phyloP scores from a whole-genome alignment of 164 flowering plant genomes.

The Magnolia kwangsiensis region DNA sequence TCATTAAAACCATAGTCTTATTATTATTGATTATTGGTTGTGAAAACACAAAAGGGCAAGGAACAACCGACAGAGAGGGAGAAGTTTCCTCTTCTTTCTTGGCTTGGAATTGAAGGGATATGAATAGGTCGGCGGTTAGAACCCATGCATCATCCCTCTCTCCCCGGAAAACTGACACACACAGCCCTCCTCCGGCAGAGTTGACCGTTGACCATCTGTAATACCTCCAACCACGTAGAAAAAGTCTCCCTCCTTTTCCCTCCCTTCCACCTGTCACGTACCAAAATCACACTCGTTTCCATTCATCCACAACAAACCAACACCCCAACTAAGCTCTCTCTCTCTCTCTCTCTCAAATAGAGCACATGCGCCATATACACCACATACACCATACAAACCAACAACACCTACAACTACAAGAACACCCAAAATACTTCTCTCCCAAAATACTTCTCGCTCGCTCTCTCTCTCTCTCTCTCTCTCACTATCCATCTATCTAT shows the following conservation, averaged over 20 bases:
- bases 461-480: slow-evolving; percentile 1
- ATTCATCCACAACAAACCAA: slow-evolving; percentile 30
- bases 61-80: slow-evolving; percentile 45
- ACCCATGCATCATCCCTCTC: slow-evolving; percentile 24
- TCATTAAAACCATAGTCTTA: background rate
- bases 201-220: slow-evolving; percentile 34
- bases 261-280: slow-evolving; percentile 55
- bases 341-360: background rate
- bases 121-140: slow-evolving; percentile 48
- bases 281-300: slow-evolving; percentile 20
- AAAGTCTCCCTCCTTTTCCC: slow-evolving; percentile 39
- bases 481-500: background rate
- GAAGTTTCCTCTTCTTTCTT: slow-evolving; percentile 37
- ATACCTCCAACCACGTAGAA: slow-evolving; percentile 36
- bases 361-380: slow-evolving; percentile 22
- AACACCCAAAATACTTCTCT: slow-evolving; percentile 12
- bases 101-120: slow-evolving; percentile 66
- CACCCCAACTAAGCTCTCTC: slow-evolving; percentile 41
- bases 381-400: slow-evolving; percentile 31
- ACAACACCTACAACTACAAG: slow-evolving; percentile 22
- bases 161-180: slow-evolving; percentile 11
- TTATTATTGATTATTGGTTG: too few species aligned
- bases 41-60: slow-evolving; percentile 23
- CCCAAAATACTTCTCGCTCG: slow-evolving; percentile 3
- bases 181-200: slow-evolving; percentile 20